Evolutionary conservation across 2,329 filamentous ascomycete species (phyloP), one percentile per base, ranked within the genome.

Genomic region (Aspergillus transmontanensis): DNA sequence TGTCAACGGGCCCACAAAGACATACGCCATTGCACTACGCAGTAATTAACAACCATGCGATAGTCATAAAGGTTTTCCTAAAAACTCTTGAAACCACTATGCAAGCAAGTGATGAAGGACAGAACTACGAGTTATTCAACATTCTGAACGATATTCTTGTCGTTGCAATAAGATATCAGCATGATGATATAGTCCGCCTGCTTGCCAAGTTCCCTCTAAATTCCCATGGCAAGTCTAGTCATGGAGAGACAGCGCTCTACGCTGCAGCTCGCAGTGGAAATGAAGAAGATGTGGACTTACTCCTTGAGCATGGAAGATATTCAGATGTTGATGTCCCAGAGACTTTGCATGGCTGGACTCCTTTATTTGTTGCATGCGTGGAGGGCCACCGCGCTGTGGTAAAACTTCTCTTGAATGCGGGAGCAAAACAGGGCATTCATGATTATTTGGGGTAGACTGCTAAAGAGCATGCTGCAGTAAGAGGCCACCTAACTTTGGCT

Each of bases 361-460:
- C 77, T 6, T 61, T 79, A 28, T 73, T 75, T 43, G 65, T 72
- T 57, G 73, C 76, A 34, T 72, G 71, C 56, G 66, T 68, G 1
- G 58, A 69, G 23, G 76, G 76, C 0, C 60, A 78, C 50, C 28
- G 57, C 1, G 62, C 62, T 1, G 59, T 73, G 54, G 72, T 70
- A 6, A 59, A 72, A 36, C 34, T 67, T 16, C 70, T 79, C 10
- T 58, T 79, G 10, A 60, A 72, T 9, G 69, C 67, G 21, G 73
- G 72, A 48, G 69, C 70, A 12, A 66, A 70, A 61, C 57, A 64
- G 53, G 50, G 54, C 21, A 16, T 69, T 26, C 2, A 60, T n/a
- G 75, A 79, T 61, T 46, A 66, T 43, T 43, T 66, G 6, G 73
- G 77, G 5, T 79, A 76, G 77, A 75, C 71, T 14, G 72, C 77